A percentile compares a stretch with the other conserved stretches of the same genome.
Evolutionary conservation across 257 asterid species (phyloP).

Genomic region (Haberlea rhodopensis): DNA sequence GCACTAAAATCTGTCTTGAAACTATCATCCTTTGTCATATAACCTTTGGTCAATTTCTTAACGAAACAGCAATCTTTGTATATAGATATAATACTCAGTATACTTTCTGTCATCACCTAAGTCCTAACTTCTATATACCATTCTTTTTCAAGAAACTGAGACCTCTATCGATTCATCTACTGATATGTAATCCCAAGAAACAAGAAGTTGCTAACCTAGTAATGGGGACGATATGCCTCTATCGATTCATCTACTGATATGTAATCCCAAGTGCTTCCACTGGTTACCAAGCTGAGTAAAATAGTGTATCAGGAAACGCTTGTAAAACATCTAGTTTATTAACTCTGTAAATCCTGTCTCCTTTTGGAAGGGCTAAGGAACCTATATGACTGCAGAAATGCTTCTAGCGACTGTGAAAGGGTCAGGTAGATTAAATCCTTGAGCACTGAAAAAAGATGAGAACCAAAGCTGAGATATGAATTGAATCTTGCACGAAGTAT

Average conservation of each 20-base stretch:
- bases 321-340: slow-evolving; percentile 18
- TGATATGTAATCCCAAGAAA: no score
- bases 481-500: not conserved
- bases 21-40: no score
- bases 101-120: no score
- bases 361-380: not conserved
- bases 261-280: not conserved
- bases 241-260: not conserved
- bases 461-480: not conserved
- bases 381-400: slow-evolving; percentile 54
- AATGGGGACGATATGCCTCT: not conserved
- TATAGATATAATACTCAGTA: no score
- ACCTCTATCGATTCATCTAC: not conserved
- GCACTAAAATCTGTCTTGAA: no score
- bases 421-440: slow-evolving; percentile 65
- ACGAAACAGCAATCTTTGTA: no score
- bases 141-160: not conserved
- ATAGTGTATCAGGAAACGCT: not conserved
- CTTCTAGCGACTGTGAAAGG: slow-evolving; percentile 60
- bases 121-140: no score
- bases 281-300: not conserved
- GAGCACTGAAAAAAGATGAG: slow-evolving; percentile 38
- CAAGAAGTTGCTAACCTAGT: not conserved
- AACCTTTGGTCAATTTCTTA: no score
- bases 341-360: not conserved